Evolutionary conservation across 352 stramenopile genomes (phyloP).

Genomic region (Phytophthora pisi): DNA sequence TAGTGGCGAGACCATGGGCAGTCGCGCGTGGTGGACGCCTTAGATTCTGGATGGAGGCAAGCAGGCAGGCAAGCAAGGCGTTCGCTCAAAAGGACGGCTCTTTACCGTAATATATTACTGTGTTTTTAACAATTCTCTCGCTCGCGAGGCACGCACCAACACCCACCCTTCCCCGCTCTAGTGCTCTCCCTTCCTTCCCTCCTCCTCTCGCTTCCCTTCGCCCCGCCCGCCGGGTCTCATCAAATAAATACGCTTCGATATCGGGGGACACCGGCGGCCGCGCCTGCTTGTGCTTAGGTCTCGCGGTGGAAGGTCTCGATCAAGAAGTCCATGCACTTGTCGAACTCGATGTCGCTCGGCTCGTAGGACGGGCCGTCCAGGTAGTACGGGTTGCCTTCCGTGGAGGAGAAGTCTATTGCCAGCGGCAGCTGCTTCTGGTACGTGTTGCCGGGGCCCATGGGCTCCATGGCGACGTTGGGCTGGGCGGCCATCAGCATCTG

Average conservation of each 20-base stretch:
- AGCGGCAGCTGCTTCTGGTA: conserved; percentile 57
- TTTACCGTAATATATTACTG: conserved; percentile 51
- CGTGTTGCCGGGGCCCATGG: conserved; percentile 40
- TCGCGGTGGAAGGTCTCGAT: conserved; percentile 77
- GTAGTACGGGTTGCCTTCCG: conserved; percentile 54
- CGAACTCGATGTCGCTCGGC: conserved; percentile 70
- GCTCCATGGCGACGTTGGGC: conserved; percentile 27
- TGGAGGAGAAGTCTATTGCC: conserved; percentile 54
- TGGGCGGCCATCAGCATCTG: conserved; percentile 29
- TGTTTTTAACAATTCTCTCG: conserved; percentile 45
- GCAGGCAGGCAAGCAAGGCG: background rate
- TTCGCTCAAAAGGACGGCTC: conserved; percentile 24
- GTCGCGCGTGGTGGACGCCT: background rate
- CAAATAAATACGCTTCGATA: conserved; percentile 54
- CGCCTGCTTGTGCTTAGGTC: conserved; percentile 19
- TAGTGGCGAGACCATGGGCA: background rate
- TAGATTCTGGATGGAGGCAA: background rate
- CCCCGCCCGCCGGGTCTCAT: conserved; percentile 25
- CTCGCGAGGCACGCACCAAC: conserved; percentile 38
- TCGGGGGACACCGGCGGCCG: conserved; percentile 10
- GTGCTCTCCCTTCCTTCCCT: background rate
- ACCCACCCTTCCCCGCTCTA: conserved; percentile 25
- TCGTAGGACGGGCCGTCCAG: conserved; percentile 52
- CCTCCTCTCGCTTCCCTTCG: conserved; percentile 6
- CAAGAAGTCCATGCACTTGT: conserved; percentile 84